A percentile compares a stretch with the other conserved stretches of the same genome.
phyloP scores from a whole-genome alignment of 2,329 filamentous ascomycete species.

The Colletotrichum truncatum region DNA sequence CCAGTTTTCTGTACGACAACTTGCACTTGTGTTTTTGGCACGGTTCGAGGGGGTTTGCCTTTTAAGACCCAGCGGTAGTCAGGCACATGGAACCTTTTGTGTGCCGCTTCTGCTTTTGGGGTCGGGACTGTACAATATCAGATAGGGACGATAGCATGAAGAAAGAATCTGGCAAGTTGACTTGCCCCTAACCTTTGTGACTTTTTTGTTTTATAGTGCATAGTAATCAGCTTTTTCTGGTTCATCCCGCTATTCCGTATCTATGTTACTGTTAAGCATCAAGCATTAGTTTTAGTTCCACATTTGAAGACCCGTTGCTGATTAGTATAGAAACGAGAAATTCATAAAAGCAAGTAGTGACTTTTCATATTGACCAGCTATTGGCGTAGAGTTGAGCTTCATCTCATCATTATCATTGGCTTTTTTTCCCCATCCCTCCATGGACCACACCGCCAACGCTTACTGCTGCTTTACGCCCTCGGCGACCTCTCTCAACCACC shows the following conservation, averaged over 20 bases:
- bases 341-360: not conserved
- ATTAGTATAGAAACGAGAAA: too few relatives aligned
- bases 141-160: constrained; percentile 7
- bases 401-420: not conserved
- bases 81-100: constrained; percentile 7
- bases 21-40: constrained; percentile 15
- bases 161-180: constrained; percentile 7
- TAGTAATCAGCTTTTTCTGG: too few relatives aligned
- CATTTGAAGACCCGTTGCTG: too few relatives aligned
- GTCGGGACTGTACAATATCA: constrained; percentile 25
- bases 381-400: not conserved
- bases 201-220: not conserved
- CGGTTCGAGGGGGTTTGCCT: constrained; percentile 7
- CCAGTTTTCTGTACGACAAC: constrained; percentile 15
- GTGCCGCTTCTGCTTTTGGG: not conserved
- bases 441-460: too few relatives aligned
- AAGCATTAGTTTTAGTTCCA: too few relatives aligned
- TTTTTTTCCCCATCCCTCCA: too few relatives aligned
- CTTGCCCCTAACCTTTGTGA: not conserved
- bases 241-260: too few relatives aligned
- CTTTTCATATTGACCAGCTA: not conserved
- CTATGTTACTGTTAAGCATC: too few relatives aligned
- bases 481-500: not conserved
- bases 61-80: not conserved
- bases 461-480: not conserved